Evolutionary conservation across 441 rosid species (phyloP).

Genomic region (Rhodomyrtus psidioides): DNA sequence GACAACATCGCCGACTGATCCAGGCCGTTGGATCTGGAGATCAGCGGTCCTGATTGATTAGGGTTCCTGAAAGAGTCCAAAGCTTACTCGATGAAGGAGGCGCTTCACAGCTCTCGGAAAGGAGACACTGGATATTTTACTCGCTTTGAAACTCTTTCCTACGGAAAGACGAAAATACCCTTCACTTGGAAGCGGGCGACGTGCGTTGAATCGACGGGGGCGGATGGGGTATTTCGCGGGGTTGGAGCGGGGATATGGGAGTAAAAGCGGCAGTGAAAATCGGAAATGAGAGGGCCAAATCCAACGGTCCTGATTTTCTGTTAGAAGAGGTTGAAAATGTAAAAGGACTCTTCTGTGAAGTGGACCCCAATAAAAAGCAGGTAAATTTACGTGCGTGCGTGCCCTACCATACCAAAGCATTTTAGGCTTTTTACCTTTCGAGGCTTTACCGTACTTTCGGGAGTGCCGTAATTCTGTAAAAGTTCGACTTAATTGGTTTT

Average conservation of each 20-base stretch:
- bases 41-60: constrained; percentile 30
- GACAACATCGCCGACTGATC: constrained; percentile 18
- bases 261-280: not conserved
- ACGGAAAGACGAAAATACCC: not conserved
- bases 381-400: not conserved
- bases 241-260: not conserved
- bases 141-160: not conserved
- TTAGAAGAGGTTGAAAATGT: not conserved
- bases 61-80: not conserved
- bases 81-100: not conserved
- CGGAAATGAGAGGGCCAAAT: not conserved
- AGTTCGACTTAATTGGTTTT: not conserved
- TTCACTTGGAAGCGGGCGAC: not conserved
- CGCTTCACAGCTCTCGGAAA: not conserved
- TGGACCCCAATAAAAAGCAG: not conserved
- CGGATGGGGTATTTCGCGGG: not conserved
- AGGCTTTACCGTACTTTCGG: not conserved
- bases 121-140: not conserved
- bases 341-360: not conserved
- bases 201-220: not conserved
- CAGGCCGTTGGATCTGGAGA: constrained; percentile 32
- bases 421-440: not conserved
- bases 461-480: not conserved
- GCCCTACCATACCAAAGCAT: not conserved
- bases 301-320: not conserved